Percentiles rank a stretch among this genome's conserved stretches.
Evolutionary conservation across 202 grass and related monocot species (phyloP).

Genomic region (Digitaria exilis): DNA sequence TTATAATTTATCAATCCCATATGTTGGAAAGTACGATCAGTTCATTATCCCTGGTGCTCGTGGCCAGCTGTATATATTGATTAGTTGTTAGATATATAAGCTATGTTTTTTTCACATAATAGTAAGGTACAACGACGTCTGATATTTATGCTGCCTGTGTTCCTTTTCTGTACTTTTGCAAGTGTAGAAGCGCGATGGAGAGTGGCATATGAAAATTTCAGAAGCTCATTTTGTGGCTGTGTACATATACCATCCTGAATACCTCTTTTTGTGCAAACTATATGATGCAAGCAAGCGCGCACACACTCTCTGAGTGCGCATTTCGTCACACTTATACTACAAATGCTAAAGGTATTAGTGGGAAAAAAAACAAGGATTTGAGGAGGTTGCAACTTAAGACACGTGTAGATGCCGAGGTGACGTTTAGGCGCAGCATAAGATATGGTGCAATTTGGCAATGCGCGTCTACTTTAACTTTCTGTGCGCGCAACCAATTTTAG

Average conservation of each 20-base stretch:
- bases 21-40: background rate
- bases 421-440: background rate
- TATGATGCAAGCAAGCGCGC: background rate
- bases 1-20: background rate
- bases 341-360: background rate
- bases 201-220: background rate
- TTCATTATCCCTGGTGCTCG: background rate
- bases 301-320: background rate
- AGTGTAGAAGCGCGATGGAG: background rate
- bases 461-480: background rate
- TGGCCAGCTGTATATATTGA: background rate
- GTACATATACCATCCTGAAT: background rate
- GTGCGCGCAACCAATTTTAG: conserved; percentile 28
- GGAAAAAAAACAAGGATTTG: background rate
- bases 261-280: background rate
- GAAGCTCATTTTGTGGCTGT: background rate
- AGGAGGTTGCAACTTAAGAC: background rate
- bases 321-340: background rate
- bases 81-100: background rate
- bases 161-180: background rate
- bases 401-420: conserved; percentile 7
- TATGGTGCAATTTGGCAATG: conserved; percentile 4
- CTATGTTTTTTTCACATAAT: background rate
- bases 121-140: background rate
- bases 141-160: background rate